Base-by-base conservation (phyloP, 2,329 filamentous ascomycete species). In the Alternaria atra region DNA sequence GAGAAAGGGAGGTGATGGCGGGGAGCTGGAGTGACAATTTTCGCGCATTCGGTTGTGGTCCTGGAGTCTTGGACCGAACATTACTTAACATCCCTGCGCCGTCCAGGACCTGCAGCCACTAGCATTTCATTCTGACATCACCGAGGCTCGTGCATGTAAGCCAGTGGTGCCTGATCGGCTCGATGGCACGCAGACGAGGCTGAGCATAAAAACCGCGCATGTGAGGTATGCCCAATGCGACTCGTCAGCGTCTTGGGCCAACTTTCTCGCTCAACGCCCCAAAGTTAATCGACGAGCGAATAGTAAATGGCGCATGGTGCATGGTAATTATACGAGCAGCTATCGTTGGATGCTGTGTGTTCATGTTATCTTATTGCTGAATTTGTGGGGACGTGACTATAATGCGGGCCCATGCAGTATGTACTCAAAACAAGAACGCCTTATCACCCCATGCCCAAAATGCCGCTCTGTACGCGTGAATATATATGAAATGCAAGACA, bases 1-100 rank as follows among this genome's bases (percentile, higher is more conserved):
- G 57, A 52, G 47, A 20, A 56, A 58, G 52, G 54, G 55, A 60
- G 62, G 62, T 55, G 57, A 55, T 34, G 63, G 57, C 52, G 63
- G 62, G 63, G 66, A 60, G 67, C 60, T 65, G 64, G 51, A 35
- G 35, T 56, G 55, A 42, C 52, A 70, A 73, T 71, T 73, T 73
- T 73, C 64, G 57, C 68, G 56, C 63, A 62, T 57, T 69, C 61
- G 65, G 50, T 63, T 61, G 61, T 61, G 61, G 52, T 61, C 17
- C 56, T 58, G 48, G 52, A 52, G 54, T 52, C 58, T 52, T 60
- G 60, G 55, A 52, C 57, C 52, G 47, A 63, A 55, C 43, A 46
- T 44, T 43, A 57, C 55, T 61, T 60, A 63, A 58, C 61, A 61
- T 55, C 63, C 57, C 60, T 63, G 60, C 46, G 20, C 53, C 50